Percentiles rank a stretch among this genome's conserved stretches.
These are phyloP conservation scores for Umbelopsis sp. DNA, from an alignment of 371 early-diverging fungal species.

Conservation along the genomic window DNA sequence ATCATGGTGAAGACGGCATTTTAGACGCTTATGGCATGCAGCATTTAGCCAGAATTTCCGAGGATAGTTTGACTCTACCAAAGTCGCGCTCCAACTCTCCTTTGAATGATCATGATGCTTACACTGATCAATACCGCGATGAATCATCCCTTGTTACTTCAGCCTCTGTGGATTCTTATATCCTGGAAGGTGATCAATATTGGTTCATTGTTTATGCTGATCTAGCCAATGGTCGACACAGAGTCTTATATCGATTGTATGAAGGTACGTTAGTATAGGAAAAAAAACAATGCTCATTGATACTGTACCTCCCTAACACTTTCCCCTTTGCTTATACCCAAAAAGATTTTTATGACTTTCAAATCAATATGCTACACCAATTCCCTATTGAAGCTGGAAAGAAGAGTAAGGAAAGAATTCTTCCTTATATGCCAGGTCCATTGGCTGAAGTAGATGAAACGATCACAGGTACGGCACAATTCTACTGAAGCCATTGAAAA, in stretches of 20 bases:
- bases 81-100: slow-evolving; percentile 20
- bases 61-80: slow-evolving; percentile 15
- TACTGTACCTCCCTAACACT: slow-evolving; percentile 4
- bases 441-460: slow-evolving; percentile 58
- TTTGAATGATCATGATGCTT: slow-evolving; percentile 13
- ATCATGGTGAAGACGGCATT: slow-evolving; percentile 21
- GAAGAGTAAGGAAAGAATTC: slow-evolving; percentile 57
- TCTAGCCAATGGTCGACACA: slow-evolving; percentile 51
- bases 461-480: slow-evolving; percentile 45
- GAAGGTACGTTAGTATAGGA: slow-evolving; percentile 48
- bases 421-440: slow-evolving; percentile 83
- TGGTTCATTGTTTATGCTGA: slow-evolving; percentile 73
- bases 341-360: slow-evolving; percentile 78
- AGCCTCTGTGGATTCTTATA: slow-evolving; percentile 62
- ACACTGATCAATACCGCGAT: slow-evolving; percentile 17
- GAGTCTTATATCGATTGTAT: slow-evolving; percentile 71
- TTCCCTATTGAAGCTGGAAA: slow-evolving; percentile 81
- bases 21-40: slow-evolving; percentile 28
- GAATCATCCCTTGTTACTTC: slow-evolving; percentile 37
- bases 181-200: slow-evolving; percentile 66
- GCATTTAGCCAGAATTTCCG: slow-evolving; percentile 22
- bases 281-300: background rate
- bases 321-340: background rate
- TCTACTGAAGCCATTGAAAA: background rate
- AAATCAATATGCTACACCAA: slow-evolving; percentile 73